Percentiles rank a stretch among this genome's conserved stretches.
phyloP scores from a whole-genome alignment of 202 grass and related monocot species.

The Brachypodium distachyon region DNA sequence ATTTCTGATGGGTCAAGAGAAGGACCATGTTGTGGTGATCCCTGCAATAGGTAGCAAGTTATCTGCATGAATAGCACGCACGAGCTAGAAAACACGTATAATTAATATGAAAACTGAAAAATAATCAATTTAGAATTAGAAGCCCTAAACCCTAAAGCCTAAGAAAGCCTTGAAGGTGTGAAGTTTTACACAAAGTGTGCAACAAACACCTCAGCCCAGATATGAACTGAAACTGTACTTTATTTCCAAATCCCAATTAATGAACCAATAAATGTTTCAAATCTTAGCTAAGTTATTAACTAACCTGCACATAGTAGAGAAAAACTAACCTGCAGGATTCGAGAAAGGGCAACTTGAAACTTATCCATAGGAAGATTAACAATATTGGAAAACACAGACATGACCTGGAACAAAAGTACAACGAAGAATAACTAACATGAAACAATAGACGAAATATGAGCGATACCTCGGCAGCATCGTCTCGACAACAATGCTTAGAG shows the following conservation, averaged over 20 bases:
- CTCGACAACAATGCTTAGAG: background rate
- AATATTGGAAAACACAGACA: constrained; percentile 63
- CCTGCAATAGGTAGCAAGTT: constrained; percentile 32
- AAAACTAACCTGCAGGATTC: constrained; percentile 72
- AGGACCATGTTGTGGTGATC: constrained; percentile 59
- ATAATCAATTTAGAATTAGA: constrained; percentile 7
- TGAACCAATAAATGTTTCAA: constrained; percentile 7
- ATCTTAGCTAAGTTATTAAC: background rate
- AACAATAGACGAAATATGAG: constrained; percentile 4
- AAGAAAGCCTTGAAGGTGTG: background rate
- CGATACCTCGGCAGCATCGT: background rate
- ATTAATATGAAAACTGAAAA: constrained; percentile 17
- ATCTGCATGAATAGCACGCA: background rate
- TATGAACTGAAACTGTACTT: background rate
- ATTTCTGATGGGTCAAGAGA: constrained; percentile 81
- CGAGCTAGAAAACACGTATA: background rate
- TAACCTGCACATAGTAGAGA: background rate
- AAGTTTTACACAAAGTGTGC: constrained; percentile 3
- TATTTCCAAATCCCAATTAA: constrained; percentile 1
- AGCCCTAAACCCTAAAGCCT: too few species aligned
- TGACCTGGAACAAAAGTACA: constrained; percentile 45
- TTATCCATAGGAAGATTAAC: constrained; percentile 80
- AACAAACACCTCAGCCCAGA: background rate
- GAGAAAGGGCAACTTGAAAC: constrained; percentile 68
- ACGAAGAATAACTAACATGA: constrained; percentile 23